Percentiles rank a stretch among this genome's conserved stretches.
Evolutionary conservation across 2,329 filamentous ascomycete genomes (phyloP).

Genomic region (Thielaviopsis cerberus): DNA sequence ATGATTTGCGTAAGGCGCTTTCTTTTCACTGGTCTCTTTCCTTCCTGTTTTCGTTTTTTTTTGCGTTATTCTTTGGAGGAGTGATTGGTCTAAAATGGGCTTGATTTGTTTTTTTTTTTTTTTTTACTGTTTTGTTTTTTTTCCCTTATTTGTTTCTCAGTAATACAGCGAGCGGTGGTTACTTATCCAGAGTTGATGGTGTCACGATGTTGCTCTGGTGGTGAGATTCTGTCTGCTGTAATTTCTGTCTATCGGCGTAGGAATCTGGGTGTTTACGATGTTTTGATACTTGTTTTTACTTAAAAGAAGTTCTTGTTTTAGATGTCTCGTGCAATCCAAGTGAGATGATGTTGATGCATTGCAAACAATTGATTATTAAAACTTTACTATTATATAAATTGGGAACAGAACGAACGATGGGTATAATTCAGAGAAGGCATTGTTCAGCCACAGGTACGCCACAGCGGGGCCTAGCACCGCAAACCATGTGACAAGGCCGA

Average conservation of each 20-base stretch:
- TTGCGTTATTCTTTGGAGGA: constrained; percentile 2
- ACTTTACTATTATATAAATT: too few relatives aligned
- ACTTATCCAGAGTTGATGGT: neutral
- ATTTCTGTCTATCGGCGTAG: constrained; percentile 7
- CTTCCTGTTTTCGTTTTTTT: constrained; percentile 1
- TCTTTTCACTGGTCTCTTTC: constrained; percentile 4
- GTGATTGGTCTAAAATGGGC: neutral
- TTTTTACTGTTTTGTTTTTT: neutral
- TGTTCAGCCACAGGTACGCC: neutral
- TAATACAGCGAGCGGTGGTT: neutral
- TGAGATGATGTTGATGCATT: too few relatives aligned
- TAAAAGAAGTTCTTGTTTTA: constrained; percentile 12
- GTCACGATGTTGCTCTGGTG: neutral
- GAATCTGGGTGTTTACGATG: constrained; percentile 6
- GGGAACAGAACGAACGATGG: too few relatives aligned
- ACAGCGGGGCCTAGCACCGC: too few relatives aligned
- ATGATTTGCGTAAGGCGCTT: constrained; percentile 3
- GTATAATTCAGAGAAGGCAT: neutral
- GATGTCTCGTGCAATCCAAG: neutral
- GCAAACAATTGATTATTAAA: too few relatives aligned
- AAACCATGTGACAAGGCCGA: neutral
- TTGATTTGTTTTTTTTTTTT: constrained; percentile 14
- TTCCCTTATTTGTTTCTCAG: neutral
- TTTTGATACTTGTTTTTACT: constrained; percentile 3
- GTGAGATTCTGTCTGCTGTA: neutral